These are phyloP conservation scores for Cadophora gregata DNA, from an alignment of 2,329 filamentous ascomycete species.

Conservation along the genomic window DNA sequence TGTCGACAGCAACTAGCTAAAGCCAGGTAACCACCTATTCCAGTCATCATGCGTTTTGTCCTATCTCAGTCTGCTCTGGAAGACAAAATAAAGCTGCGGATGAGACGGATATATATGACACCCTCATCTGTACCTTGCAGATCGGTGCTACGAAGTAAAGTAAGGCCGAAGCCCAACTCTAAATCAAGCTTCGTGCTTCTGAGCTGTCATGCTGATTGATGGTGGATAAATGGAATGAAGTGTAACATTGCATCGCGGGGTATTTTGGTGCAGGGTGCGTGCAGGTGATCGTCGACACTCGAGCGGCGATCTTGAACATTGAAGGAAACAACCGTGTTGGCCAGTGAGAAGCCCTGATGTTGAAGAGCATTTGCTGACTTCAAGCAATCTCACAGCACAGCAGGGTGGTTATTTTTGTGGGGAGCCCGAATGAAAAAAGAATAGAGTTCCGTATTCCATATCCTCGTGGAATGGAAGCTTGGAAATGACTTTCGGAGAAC, in stretches of 20 bases:
- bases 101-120: not conserved
- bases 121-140: conserved; percentile 14
- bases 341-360: not conserved
- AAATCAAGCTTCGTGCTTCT: not conserved
- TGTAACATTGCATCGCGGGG: not conserved
- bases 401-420: too few relatives aligned
- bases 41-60: conserved; percentile 8
- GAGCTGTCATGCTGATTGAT: conserved; percentile 4
- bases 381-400: too few relatives aligned
- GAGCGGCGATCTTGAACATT: not conserved
- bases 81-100: not conserved
- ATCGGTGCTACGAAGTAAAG: conserved; percentile 13
- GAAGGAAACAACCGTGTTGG: not conserved
- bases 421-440: too few relatives aligned
- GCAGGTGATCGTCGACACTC: not conserved
- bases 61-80: not conserved
- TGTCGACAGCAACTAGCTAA: not conserved
- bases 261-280: not conserved
- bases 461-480: too few relatives aligned
- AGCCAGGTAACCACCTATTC: conserved; percentile 13
- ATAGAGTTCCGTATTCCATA: too few relatives aligned
- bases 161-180: conserved; percentile 14
- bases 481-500: too few relatives aligned
- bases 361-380: too few relatives aligned
- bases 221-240: conserved; percentile 7